Evolutionary conservation across 2,329 filamentous ascomycete genomes (phyloP).

Genomic region (Amauroascus verrucosus): DNA sequence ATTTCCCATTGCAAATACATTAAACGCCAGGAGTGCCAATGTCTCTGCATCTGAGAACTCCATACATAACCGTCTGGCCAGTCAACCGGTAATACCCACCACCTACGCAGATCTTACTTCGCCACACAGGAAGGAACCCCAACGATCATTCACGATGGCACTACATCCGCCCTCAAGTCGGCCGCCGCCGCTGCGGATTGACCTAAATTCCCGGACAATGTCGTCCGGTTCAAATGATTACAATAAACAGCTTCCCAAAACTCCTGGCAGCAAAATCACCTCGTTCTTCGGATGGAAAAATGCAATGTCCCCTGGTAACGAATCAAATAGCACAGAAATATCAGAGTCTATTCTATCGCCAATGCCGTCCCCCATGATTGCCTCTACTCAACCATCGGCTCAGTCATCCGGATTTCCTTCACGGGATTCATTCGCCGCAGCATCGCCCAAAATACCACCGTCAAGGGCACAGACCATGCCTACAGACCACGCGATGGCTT

Average conservation of each 20-base stretch:
- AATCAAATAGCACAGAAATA: conserved; percentile 53
- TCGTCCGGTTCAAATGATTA: conserved; percentile 27
- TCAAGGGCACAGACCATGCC: conserved; percentile 38
- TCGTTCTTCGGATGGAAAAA: conserved; percentile 60
- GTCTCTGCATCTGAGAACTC: conserved; percentile 22
- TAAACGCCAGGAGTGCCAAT: conserved; percentile 28
- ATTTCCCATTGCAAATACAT: conserved; percentile 19
- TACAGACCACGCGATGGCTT: conserved; percentile 36
- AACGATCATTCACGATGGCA: conserved; percentile 36
- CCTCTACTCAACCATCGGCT: conserved; percentile 20
- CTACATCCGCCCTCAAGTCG: conserved; percentile 30
- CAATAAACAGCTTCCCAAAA: conserved; percentile 36
- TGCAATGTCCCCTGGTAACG: conserved; percentile 44
- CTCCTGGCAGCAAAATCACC: conserved; percentile 48
- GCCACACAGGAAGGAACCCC: conserved; percentile 18
- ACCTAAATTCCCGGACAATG: conserved; percentile 31
- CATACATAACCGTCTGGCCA: conserved; percentile 34
- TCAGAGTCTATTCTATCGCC: conserved; percentile 52
- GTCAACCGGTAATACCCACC: conserved; percentile 45
- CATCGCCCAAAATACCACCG: conserved; percentile 27
- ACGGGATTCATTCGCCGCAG: conserved; percentile 35
- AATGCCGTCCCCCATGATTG: conserved; percentile 44
- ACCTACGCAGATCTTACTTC: conserved; percentile 54
- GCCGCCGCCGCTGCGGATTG: conserved; percentile 37
- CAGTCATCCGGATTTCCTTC: conserved; percentile 18